phyloP scores from a whole-genome alignment of 2,329 filamentous ascomycete species.

The Cercospora brassicicola region DNA sequence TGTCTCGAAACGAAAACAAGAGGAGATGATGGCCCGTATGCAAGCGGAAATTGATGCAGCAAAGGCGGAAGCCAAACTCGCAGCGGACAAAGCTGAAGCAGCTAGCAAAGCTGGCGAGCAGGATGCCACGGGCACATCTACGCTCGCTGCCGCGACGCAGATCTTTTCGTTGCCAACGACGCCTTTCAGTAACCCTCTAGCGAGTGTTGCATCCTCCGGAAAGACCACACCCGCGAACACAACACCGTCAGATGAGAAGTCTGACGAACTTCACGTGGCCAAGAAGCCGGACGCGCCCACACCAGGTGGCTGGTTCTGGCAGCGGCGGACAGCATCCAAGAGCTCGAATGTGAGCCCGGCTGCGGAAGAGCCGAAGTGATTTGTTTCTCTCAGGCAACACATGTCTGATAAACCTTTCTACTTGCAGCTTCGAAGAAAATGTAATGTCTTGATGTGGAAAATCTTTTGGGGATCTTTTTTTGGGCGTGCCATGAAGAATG shows the following conservation, averaged over 20 bases:
- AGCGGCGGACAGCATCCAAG: constrained; percentile 30
- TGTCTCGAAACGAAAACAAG: constrained; percentile 32
- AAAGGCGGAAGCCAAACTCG: constrained; percentile 26
- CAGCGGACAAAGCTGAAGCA: constrained; percentile 24
- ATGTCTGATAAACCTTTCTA: not conserved
- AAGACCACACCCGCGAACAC: constrained; percentile 2
- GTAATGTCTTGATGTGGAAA: constrained; percentile 13
- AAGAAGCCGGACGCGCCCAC: constrained; percentile 21
- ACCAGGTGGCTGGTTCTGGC: constrained; percentile 39
- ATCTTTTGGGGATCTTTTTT: not conserved
- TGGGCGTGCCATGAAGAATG: not conserved
- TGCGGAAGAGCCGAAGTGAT: constrained; percentile 10
- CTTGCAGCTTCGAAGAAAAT: constrained; percentile 4
- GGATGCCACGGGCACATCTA: constrained; percentile 9
- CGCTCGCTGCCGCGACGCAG: constrained; percentile 16
- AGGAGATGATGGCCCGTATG: constrained; percentile 25
- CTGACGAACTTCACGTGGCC: constrained; percentile 18
- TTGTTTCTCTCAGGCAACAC: not conserved
- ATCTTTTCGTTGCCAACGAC: constrained; percentile 26
- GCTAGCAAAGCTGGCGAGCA: constrained; percentile 16
- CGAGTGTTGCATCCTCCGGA: constrained; percentile 2
- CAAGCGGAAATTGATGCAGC: constrained; percentile 28
- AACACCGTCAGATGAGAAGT: constrained; percentile 23
- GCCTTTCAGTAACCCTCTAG: constrained; percentile 13
- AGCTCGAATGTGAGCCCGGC: constrained; percentile 24